Conservation (phyloP, 164 flowering plant genomes). For the Piper betle region DNA sequence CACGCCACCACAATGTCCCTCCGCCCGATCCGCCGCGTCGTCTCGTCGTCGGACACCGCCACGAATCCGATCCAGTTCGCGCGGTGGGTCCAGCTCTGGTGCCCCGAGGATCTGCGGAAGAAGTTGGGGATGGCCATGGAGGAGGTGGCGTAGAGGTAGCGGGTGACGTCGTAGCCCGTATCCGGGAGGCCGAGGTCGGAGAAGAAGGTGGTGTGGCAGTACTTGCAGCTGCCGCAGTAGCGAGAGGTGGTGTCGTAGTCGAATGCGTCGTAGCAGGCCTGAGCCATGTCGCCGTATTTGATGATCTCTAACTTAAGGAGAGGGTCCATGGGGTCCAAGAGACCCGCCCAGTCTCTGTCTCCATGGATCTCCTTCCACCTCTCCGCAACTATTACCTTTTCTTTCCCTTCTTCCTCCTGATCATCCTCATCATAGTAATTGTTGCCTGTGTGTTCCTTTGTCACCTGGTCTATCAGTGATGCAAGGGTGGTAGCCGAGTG, state of each 20-base stretch:
- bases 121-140: conserved; percentile 57
- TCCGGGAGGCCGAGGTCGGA: conserved; percentile 20
- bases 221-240: conserved; percentile 56
- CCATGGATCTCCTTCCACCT: conserved; percentile 63
- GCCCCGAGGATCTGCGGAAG: conserved; percentile 34
- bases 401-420: conserved; percentile 5
- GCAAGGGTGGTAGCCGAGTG: too few relatives aligned
- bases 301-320: conserved; percentile 50
- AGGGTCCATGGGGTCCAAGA: conserved; percentile 65
- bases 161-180: conserved; percentile 42
- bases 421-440: neutral
- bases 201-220: conserved; percentile 28
- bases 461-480: too few relatives aligned
- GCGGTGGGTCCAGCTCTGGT: conserved; percentile 48
- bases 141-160: conserved; percentile 66
- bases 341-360: conserved; percentile 49
- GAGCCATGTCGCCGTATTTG: conserved; percentile 77
- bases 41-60: conserved; percentile 63
- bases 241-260: conserved; percentile 60
- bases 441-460: too few relatives aligned
- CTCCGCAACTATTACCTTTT: conserved; percentile 12
- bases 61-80: conserved; percentile 94
- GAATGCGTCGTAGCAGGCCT: conserved; percentile 72
- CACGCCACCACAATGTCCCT: conserved; percentile 68
- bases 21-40: conserved; percentile 45